phyloP scores from a whole-genome alignment of 179 eudicot species.

The Silene noctiflora region DNA sequence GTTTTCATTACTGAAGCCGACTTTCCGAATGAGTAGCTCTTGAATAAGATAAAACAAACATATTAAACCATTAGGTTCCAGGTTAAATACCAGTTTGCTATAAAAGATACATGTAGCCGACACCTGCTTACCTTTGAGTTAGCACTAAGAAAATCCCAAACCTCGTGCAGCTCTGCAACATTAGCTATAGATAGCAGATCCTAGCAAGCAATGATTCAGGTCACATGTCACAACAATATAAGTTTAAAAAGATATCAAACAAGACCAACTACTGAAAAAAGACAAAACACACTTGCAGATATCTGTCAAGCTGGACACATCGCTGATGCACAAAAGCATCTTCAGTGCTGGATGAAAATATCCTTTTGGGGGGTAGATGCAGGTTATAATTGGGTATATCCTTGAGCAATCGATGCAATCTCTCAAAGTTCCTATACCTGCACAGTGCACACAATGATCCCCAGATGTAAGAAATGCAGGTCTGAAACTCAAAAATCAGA shows the following conservation, averaged over 20 bases:
- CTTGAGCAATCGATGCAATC: slow-evolving; percentile 89
- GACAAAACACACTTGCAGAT: slow-evolving; percentile 63
- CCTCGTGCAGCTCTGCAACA: slow-evolving; percentile 99
- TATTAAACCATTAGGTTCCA: slow-evolving; percentile 20
- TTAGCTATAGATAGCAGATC: slow-evolving; percentile 94
- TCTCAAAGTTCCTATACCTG: slow-evolving; percentile 96
- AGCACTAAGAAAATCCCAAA: slow-evolving; percentile 91
- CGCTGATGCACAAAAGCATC: slow-evolving; percentile 98
- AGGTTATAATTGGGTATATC: slow-evolving; percentile 92
- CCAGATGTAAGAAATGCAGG: slow-evolving; percentile 1
- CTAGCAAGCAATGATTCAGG: slow-evolving; percentile 36
- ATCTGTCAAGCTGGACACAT: slow-evolving; percentile 91
- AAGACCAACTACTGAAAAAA: slow-evolving; percentile 14
- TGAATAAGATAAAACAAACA: slow-evolving; percentile 27
- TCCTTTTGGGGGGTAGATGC: slow-evolving; percentile 97
- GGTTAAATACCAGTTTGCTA: neutral
- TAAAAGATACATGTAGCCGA: neutral
- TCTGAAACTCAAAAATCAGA: neutral
- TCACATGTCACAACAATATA: slow-evolving; percentile 17
- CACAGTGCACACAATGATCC: slow-evolving; percentile 34
- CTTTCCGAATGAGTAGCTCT: slow-evolving; percentile 93
- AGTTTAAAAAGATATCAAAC: neutral
- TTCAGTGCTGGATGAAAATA: slow-evolving; percentile 96
- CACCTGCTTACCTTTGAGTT: slow-evolving; percentile 70
- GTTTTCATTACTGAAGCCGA: slow-evolving; percentile 95